phyloP scores from a whole-genome alignment of 805 yeast genomes.

The Yarrowia yakushimensis region DNA sequence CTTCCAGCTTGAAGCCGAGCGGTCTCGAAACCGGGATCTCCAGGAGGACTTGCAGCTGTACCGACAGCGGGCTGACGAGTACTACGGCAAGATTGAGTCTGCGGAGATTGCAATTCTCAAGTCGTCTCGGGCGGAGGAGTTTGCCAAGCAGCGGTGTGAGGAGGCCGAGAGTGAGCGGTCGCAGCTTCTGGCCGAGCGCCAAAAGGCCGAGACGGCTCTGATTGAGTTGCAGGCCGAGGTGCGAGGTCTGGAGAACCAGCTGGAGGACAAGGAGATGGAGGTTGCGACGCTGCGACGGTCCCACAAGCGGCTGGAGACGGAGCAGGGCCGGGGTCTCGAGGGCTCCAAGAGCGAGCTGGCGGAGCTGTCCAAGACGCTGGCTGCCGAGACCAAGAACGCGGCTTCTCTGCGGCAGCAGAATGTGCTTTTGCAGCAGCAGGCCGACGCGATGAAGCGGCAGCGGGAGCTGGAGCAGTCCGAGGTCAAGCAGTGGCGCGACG shows the following conservation, averaged over 20 bases:
- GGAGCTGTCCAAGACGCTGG: constrained; percentile 32
- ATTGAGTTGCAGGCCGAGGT: constrained; percentile 51
- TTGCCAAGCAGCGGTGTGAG: constrained; percentile 49
- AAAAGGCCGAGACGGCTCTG: constrained; percentile 50
- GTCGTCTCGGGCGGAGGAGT: constrained; percentile 59
- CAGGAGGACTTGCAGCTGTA: constrained; percentile 55
- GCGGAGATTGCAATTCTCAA: constrained; percentile 71
- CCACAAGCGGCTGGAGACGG: constrained; percentile 1
- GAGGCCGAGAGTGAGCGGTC: constrained; percentile 50
- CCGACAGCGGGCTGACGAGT: constrained; percentile 69
- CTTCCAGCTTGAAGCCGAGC: constrained; percentile 55
- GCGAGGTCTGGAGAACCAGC: constrained; percentile 50
- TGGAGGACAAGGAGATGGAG: constrained; percentile 57
- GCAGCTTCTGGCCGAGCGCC: constrained; percentile 50
- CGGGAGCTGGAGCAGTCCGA: constrained; percentile 15
- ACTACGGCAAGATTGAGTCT: constrained; percentile 65
- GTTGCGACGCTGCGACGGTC: constrained; percentile 1
- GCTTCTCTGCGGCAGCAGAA: not conserved
- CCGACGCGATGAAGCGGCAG: constrained; percentile 5
- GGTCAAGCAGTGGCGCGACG: constrained; percentile 20
- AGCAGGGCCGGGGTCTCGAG: not conserved
- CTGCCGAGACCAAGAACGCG: not conserved
- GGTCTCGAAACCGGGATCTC: constrained; percentile 55
- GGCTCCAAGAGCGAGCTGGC: constrained; percentile 28
- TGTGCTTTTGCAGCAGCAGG: not conserved